phyloP scores from a whole-genome alignment of 192 early-diverging fungal species.

The Geranomyces michiganensis region DNA sequence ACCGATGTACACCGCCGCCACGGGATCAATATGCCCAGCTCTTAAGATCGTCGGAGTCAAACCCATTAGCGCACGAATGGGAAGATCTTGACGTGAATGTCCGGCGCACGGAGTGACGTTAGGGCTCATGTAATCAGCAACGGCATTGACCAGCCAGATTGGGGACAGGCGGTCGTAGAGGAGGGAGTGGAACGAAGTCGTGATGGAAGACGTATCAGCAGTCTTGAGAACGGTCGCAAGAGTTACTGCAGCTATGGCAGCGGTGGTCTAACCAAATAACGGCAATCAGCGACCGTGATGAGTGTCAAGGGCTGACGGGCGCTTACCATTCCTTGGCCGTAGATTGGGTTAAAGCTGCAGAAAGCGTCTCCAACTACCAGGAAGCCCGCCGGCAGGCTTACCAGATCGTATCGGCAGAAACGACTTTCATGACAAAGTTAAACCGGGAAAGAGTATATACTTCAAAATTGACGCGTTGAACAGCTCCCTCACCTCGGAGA shows the following conservation, averaged over 20 bases:
- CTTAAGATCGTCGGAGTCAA: not conserved
- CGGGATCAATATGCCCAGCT: not conserved
- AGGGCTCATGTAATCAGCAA: not conserved
- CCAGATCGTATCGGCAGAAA: conserved; percentile 1
- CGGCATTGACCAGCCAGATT: not conserved
- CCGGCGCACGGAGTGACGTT: not conserved
- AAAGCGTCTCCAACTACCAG: conserved; percentile 8
- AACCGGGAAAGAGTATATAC: not conserved
- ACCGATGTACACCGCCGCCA: not conserved
- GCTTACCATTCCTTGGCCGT: conserved; percentile 10
- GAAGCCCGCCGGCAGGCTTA: not conserved
- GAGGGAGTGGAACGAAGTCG: conserved; percentile 2
- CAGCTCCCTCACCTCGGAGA: not conserved
- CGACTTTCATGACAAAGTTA: conserved; percentile 5
- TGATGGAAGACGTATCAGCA: not conserved
- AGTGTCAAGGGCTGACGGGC: not conserved
- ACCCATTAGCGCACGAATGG: not conserved
- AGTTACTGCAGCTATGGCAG: conserved; percentile 1
- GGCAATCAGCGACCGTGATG: too few species aligned
- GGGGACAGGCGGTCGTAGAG: not conserved
- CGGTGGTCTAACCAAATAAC: too few species aligned
- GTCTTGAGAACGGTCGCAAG: not conserved
- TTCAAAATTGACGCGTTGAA: too few species aligned
- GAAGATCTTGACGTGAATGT: too few species aligned
- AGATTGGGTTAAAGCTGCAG: conserved; percentile 6